Evolutionary conservation across 169 alveolate genomes (phyloP).

Genomic region (Eimeria brunetti): DNA sequence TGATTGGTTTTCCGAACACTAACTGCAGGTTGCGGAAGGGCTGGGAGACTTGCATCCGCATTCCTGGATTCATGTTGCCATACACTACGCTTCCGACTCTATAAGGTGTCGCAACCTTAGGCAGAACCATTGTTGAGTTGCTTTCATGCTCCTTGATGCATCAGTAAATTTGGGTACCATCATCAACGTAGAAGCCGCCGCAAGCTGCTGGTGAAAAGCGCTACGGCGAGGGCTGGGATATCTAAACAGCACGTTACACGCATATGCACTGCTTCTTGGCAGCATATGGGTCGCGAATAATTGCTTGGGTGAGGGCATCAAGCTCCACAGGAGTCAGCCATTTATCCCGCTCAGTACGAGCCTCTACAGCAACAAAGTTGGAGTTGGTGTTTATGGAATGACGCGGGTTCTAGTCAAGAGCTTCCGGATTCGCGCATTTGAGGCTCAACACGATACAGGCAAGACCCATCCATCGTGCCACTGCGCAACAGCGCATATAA

Average conservation of each 20-base stretch:
- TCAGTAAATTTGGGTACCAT: not conserved
- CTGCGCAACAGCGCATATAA: not conserved
- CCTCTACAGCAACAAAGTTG: constrained; percentile 34
- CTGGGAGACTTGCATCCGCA: constrained; percentile 3
- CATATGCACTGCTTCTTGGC: not conserved
- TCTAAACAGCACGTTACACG: not conserved
- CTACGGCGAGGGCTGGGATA: not conserved
- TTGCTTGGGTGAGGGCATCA: constrained; percentile 24
- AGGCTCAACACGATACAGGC: constrained; percentile 26
- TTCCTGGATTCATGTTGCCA: constrained; percentile 33
- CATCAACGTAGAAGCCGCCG: not conserved
- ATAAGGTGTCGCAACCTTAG: not conserved
- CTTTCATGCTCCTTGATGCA: not conserved
- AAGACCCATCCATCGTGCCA: not conserved
- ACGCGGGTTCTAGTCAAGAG: constrained; percentile 45
- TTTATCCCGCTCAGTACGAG: not conserved
- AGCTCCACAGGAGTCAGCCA: constrained; percentile 16
- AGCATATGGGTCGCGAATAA: constrained; percentile 35
- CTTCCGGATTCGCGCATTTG: not conserved
- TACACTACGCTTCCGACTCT: constrained; percentile 54
- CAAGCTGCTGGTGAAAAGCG: not conserved
- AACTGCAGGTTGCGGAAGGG: constrained; percentile 30
- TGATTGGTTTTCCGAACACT: not conserved
- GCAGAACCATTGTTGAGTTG: not conserved
- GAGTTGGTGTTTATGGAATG: constrained; percentile 70